Conservation (phyloP, 768 basidiomycete genomes). For the Chalciporus pseudorubinellus region DNA sequence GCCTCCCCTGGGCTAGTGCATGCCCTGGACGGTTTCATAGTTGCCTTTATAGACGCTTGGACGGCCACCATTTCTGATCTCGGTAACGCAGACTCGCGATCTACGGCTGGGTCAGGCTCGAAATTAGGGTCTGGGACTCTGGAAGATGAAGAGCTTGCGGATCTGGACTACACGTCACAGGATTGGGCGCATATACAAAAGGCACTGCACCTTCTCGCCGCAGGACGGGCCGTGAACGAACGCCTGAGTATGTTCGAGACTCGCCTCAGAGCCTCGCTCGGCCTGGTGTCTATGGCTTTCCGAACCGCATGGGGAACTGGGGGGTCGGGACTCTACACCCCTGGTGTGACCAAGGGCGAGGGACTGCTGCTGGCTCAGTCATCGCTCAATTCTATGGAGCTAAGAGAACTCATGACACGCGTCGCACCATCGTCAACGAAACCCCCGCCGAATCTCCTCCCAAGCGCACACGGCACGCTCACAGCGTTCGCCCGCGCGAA, state of each 20-base stretch:
- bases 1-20: constrained; percentile 71
- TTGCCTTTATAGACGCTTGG: constrained; percentile 66
- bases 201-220: constrained; percentile 78
- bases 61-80: constrained; percentile 49
- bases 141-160: constrained; percentile 62
- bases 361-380: constrained; percentile 80
- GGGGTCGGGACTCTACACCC: constrained; percentile 51
- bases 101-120: constrained; percentile 29
- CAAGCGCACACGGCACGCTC: constrained; percentile 53
- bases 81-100: constrained; percentile 28
- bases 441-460: constrained; percentile 41
- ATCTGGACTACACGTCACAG: constrained; percentile 81
- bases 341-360: constrained; percentile 62
- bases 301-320: constrained; percentile 50
- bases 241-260: constrained; percentile 67
- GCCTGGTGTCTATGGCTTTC: constrained; percentile 59
- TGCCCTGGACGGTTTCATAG: constrained; percentile 69
- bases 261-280: constrained; percentile 58
- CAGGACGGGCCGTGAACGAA: constrained; percentile 70
- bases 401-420: constrained; percentile 41
- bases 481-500: constrained; percentile 66
- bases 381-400: constrained; percentile 74
- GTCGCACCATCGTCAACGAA: constrained; percentile 21
- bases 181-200: constrained; percentile 90
- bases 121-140: constrained; percentile 24